Conservation (phyloP, 2,329 filamentous ascomycete genomes). For the Metarhizium humberi region DNA sequence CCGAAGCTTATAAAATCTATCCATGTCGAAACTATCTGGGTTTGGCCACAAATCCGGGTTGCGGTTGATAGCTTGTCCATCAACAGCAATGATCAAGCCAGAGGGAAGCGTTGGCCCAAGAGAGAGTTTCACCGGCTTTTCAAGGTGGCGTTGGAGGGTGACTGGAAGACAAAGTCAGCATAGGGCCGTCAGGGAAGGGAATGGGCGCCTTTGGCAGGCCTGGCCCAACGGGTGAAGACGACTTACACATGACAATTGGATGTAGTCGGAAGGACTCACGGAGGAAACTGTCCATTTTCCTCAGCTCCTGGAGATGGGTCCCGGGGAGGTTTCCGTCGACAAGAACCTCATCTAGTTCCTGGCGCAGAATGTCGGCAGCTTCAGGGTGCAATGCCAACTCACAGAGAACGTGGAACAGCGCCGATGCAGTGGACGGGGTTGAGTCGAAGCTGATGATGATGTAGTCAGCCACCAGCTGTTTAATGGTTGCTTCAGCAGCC, state of each 20-base stretch:
- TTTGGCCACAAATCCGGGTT: constrained; percentile 11
- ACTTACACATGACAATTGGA: constrained; percentile 2
- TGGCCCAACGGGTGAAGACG: constrained; percentile 9
- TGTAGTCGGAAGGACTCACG: constrained; percentile 5
- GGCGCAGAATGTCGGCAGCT: constrained; percentile 30
- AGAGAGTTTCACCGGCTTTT: constrained; percentile 10
- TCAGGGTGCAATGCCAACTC: constrained; percentile 36
- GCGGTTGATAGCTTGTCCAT: constrained; percentile 11
- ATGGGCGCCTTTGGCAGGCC: too few relatives aligned
- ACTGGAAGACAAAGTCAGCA: neutral
- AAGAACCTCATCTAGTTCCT: constrained; percentile 30
- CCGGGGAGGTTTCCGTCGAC: constrained; percentile 11
- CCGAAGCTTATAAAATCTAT: constrained; percentile 11
- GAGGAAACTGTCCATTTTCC: constrained; percentile 16
- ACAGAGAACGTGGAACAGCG: constrained; percentile 19
- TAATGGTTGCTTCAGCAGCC: neutral
- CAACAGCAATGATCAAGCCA: constrained; percentile 13
- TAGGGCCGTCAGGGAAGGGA: neutral
- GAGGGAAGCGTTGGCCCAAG: constrained; percentile 12
- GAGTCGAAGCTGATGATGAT: constrained; percentile 8
- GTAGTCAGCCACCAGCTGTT: constrained; percentile 5
- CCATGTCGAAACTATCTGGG: constrained; percentile 12
- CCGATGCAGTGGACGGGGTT: constrained; percentile 4
- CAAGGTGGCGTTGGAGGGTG: constrained; percentile 8
- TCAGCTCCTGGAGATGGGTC: constrained; percentile 12